phyloP scores from a whole-genome alignment of 345 rosid species.

The Salix viminalis region DNA sequence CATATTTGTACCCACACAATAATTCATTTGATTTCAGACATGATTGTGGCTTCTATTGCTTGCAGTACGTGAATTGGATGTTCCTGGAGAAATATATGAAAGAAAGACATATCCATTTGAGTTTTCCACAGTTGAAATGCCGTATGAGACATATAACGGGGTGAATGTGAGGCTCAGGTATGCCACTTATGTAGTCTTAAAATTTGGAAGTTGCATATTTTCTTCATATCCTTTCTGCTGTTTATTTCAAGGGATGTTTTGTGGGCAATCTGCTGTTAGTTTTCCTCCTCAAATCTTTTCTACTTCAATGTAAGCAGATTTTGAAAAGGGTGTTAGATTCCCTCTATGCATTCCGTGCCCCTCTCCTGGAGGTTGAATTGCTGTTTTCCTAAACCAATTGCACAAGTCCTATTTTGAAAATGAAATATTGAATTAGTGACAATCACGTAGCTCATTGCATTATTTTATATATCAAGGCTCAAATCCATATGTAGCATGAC shows the following conservation, averaged over 20 bases:
- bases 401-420: not conserved
- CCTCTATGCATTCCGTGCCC: not conserved
- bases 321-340: not conserved
- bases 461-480: not conserved
- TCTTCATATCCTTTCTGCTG: not conserved
- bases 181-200: slow-evolving; percentile 8
- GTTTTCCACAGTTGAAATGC: slow-evolving; percentile 95
- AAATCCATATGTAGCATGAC: not conserved
- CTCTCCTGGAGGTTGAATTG: not conserved
- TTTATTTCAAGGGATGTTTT: not conserved
- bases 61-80: slow-evolving; percentile 93
- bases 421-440: not conserved
- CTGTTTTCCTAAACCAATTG: not conserved
- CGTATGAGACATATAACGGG: slow-evolving; percentile 86
- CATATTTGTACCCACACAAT: not conserved
- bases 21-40: not conserved
- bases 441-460: not conserved
- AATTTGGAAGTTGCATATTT: not conserved
- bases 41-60: slow-evolving; percentile 17
- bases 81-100: slow-evolving; percentile 94
- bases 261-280: not conserved
- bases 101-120: slow-evolving; percentile 84
- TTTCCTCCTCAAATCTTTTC: not conserved
- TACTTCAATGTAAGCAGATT: not conserved
- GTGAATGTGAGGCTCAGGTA: slow-evolving; percentile 96